Conservation (phyloP, 202 grass and related monocot species). For the Cymbopogon flexuosus region DNA sequence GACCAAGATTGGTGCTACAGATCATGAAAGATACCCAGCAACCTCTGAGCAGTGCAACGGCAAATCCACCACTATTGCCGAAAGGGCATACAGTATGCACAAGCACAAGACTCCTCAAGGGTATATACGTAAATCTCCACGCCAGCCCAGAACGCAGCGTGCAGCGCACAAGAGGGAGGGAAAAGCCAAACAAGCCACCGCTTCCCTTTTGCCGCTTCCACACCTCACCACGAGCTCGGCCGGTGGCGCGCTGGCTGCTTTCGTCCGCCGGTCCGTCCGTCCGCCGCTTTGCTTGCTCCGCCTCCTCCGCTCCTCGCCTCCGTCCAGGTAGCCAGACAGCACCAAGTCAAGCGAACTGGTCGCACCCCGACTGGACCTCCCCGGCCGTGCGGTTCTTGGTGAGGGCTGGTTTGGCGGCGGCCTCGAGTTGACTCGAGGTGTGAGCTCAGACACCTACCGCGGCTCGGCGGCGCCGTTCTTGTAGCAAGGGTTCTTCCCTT, state of each 20-base stretch:
- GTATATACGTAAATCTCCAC: not conserved
- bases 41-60: not conserved
- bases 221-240: conserved; percentile 15
- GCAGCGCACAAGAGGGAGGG: not conserved
- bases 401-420: not conserved
- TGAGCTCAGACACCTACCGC: not conserved
- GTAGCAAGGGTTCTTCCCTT: not conserved
- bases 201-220: not conserved
- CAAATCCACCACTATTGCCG: not conserved
- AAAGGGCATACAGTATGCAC: not conserved
- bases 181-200: not conserved
- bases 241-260: not conserved
- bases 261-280: not conserved
- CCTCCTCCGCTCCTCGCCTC: not conserved
- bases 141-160: not conserved
- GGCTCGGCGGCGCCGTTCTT: not conserved
- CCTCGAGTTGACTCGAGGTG: conserved; percentile 18
- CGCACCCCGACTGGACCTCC: not conserved
- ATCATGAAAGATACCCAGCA: not conserved
- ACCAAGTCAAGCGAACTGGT: not conserved
- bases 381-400: conserved; percentile 17
- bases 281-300: conserved; percentile 14
- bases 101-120: not conserved
- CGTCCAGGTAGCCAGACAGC: not conserved
- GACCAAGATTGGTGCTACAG: not conserved